Evolutionary conservation across 805 yeast species (phyloP).

Genomic region (Metschnikowia lachancei): DNA sequence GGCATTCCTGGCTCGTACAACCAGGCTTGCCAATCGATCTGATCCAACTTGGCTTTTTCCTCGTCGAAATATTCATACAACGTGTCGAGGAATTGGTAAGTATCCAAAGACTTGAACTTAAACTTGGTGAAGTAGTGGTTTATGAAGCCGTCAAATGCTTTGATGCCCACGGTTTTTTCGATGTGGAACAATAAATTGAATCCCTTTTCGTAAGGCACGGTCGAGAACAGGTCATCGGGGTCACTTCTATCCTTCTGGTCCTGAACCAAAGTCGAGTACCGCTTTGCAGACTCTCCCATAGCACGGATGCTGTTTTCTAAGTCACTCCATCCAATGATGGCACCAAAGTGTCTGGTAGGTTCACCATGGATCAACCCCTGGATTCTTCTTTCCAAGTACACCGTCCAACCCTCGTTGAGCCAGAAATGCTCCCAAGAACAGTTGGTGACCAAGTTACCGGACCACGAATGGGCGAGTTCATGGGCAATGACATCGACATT

Average conservation of each 20-base stretch:
- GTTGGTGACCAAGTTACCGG: slow-evolving; percentile 87
- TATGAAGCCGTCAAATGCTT: slow-evolving; percentile 73
- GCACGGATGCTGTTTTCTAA: slow-evolving; percentile 62
- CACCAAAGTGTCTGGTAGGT: slow-evolving; percentile 70
- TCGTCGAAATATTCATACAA: slow-evolving; percentile 61
- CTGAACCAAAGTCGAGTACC: slow-evolving; percentile 66
- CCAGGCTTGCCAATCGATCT: slow-evolving; percentile 86
- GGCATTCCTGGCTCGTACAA: slow-evolving; percentile 82
- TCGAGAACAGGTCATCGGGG: slow-evolving; percentile 86
- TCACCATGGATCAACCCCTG: slow-evolving; percentile 78
- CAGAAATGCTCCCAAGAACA: slow-evolving; percentile 92
- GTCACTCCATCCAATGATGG: slow-evolving; percentile 87
- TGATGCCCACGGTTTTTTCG: slow-evolving; percentile 61
- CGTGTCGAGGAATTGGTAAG: slow-evolving; percentile 75
- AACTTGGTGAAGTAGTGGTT: slow-evolving; percentile 71
- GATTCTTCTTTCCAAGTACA: slow-evolving; percentile 82
- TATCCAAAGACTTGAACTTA: slow-evolving; percentile 70
- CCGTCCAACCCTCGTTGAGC: slow-evolving; percentile 97
- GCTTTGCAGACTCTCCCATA: slow-evolving; percentile 52
- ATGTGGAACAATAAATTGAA: slow-evolving; percentile 72
- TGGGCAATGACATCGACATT: slow-evolving; percentile 90
- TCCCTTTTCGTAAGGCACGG: slow-evolving; percentile 91
- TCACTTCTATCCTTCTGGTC: slow-evolving; percentile 66
- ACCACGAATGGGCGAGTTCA: slow-evolving; percentile 91
- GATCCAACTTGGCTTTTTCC: slow-evolving; percentile 53